Conservation (phyloP, 768 basidiomycete genomes). For the Suillus variegatus region DNA sequence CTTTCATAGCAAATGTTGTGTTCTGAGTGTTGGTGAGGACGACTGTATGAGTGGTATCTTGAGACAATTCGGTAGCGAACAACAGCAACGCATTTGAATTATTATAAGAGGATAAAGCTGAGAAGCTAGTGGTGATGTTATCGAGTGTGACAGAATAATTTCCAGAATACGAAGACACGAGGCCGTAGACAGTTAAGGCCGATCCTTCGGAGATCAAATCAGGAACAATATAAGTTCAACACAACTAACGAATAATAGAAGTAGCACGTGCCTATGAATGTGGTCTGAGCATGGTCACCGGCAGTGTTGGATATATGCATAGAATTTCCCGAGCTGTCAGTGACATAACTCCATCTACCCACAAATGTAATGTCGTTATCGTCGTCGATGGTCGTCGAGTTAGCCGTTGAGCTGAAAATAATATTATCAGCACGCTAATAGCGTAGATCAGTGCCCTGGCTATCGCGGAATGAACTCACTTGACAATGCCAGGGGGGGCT, state of each 20-base stretch:
- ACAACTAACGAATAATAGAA: constrained; percentile 1
- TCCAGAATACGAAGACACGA: constrained; percentile 58
- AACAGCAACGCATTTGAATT: constrained; percentile 58
- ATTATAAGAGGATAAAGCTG: constrained; percentile 54
- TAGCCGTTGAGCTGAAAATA: constrained; percentile 35
- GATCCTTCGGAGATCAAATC: constrained; percentile 45
- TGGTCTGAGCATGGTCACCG: constrained; percentile 46
- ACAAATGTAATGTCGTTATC: constrained; percentile 45
- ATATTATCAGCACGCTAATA: constrained; percentile 22
- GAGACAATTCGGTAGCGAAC: constrained; percentile 61
- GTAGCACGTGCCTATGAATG: constrained; percentile 48
- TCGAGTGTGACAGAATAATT: constrained; percentile 60
- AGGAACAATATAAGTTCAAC: constrained; percentile 4
- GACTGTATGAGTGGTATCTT: constrained; percentile 48
- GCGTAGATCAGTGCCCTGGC: constrained; percentile 2
- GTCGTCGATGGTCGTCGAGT: constrained; percentile 43
- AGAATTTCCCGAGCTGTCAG: constrained; percentile 29
- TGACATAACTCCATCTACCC: constrained; percentile 55
- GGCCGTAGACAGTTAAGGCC: constrained; percentile 60
- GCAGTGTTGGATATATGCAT: constrained; percentile 36
- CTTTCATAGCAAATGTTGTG: constrained; percentile 46
- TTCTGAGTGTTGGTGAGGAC: constrained; percentile 59
- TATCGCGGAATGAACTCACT: constrained; percentile 31
- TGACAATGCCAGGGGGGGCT: constrained; percentile 30
- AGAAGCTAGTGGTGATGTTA: constrained; percentile 47